Percentiles rank a stretch among this genome's conserved stretches.
phyloP scores from a whole-genome alignment of 2,329 filamentous ascomycete genomes.

The Clarireedia paspali region DNA sequence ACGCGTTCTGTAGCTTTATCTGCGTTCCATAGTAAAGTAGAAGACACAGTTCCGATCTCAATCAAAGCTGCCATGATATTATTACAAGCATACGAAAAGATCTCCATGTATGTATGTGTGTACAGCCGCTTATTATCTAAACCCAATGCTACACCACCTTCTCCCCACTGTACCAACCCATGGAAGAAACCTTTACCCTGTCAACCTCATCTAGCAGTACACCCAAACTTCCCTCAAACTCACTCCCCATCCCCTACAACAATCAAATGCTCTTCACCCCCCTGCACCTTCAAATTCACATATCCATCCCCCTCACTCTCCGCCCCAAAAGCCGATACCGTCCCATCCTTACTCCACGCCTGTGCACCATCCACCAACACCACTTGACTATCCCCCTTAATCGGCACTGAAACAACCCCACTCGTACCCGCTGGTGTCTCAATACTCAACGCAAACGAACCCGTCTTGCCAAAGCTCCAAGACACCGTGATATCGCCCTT shows the following conservation, averaged over 20 bases:
- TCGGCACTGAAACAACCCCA: slow-evolving; percentile 22
- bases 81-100: too few relatives aligned
- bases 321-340: background rate
- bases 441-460: slow-evolving; percentile 27
- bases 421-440: slow-evolving; percentile 25
- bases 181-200: too few relatives aligned
- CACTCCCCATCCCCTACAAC: background rate
- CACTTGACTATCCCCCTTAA: background rate
- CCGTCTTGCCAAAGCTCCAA: slow-evolving; percentile 29
- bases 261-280: background rate
- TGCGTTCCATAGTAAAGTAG: too few relatives aligned
- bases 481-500: slow-evolving; percentile 32
- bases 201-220: too few relatives aligned
- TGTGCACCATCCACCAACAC: slow-evolving; percentile 15
- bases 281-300: slow-evolving; percentile 3
- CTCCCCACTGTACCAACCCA: too few relatives aligned
- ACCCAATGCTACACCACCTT: too few relatives aligned
- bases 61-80: too few relatives aligned
- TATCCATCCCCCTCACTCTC: slow-evolving; percentile 1
- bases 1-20: too few relatives aligned
- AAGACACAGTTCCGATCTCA: too few relatives aligned
- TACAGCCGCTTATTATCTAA: too few relatives aligned
- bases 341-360: slow-evolving; percentile 6
- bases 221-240: too few relatives aligned
- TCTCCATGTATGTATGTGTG: too few relatives aligned